Percentiles rank a stretch among this genome's conserved stretches.
phyloP scores from a whole-genome alignment of 257 asterid species.

The Verbena officinalis region DNA sequence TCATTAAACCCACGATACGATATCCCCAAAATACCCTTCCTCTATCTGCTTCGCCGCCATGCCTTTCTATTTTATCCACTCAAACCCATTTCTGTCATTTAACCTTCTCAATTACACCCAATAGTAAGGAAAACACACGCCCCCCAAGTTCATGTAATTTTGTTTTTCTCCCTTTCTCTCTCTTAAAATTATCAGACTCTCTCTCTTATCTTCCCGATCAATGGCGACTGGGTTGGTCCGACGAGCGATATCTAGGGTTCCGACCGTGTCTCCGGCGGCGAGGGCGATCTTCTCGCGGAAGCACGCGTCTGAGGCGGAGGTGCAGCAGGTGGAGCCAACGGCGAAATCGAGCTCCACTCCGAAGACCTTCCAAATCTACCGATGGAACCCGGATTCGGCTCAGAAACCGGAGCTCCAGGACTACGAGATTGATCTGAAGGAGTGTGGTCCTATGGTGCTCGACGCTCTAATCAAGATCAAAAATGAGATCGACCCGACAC shows the following conservation, averaged over 20 bases:
- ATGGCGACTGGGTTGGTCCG: slow-evolving; percentile 88
- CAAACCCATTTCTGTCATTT: slow-evolving; percentile 40
- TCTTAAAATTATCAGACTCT: not conserved
- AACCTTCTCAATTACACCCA: not conserved
- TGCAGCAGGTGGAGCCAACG: slow-evolving; percentile 49
- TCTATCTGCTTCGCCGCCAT: slow-evolving; percentile 1
- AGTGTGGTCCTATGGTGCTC: slow-evolving; percentile 91
- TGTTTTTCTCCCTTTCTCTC: not conserved
- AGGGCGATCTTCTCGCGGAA: slow-evolving; percentile 42
- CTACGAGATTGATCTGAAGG: slow-evolving; percentile 76
- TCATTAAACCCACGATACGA: not conserved
- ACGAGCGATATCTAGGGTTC: slow-evolving; percentile 65
- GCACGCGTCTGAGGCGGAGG: slow-evolving; percentile 65
- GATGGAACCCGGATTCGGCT: slow-evolving; percentile 88
- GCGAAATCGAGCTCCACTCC: slow-evolving; percentile 37
- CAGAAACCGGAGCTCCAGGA: slow-evolving; percentile 69
- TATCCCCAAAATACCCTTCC: slow-evolving; percentile 29
- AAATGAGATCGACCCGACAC: slow-evolving; percentile 84
- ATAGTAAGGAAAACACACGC: slow-evolving; percentile 34
- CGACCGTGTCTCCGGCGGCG: slow-evolving; percentile 51
- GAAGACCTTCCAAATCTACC: slow-evolving; percentile 91
- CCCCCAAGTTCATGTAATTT: slow-evolving; percentile 1
- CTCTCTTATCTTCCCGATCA: slow-evolving; percentile 26
- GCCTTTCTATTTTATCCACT: not conserved
- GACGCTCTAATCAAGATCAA: slow-evolving; percentile 92